Conservation (phyloP, 352 stramenopile species). For the Globisporangium cederbergense region DNA sequence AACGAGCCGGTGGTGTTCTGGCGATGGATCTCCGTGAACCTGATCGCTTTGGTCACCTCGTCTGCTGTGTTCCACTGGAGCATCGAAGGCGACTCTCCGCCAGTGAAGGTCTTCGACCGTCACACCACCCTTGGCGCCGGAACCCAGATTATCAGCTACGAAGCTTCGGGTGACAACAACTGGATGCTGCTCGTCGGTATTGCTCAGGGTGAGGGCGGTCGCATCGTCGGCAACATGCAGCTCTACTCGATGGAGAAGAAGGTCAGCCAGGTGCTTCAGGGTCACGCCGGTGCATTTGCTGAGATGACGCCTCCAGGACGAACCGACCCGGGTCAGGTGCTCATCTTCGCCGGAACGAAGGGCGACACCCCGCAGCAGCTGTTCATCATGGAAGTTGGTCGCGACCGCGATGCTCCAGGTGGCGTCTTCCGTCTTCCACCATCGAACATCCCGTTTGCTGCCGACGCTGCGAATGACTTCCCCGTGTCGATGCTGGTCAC, state of each 20-base stretch:
- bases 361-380: slow-evolving; percentile 79
- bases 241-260: slow-evolving; percentile 98
- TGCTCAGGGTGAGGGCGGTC: slow-evolving; percentile 90
- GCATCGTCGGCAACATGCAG: slow-evolving; percentile 98
- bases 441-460: slow-evolving; percentile 93
- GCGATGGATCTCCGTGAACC: slow-evolving; percentile 97
- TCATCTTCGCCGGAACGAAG: slow-evolving; percentile 85
- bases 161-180: slow-evolving; percentile 96
- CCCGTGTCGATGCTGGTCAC: slow-evolving; percentile 96
- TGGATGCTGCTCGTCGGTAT: slow-evolving; percentile 99
- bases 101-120: slow-evolving; percentile 98
- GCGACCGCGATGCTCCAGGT: slow-evolving; percentile 93
- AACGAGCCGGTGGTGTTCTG: slow-evolving; percentile 96
- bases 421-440: slow-evolving; percentile 94
- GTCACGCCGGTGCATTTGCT: slow-evolving; percentile 96
- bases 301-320: slow-evolving; percentile 94
- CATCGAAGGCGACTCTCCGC: slow-evolving; percentile 90
- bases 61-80: slow-evolving; percentile 98
- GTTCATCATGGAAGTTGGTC: slow-evolving; percentile 99
- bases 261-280: slow-evolving; percentile 97
- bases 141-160: slow-evolving; percentile 99
- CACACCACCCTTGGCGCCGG: slow-evolving; percentile 91
- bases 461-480: slow-evolving; percentile 97
- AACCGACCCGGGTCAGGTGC: slow-evolving; percentile 87
- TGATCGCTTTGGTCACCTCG: slow-evolving; percentile 96